Base-by-base conservation (phyloP, 495 filamentous ascomycete species). In the Penicillium cinerascens region DNA sequence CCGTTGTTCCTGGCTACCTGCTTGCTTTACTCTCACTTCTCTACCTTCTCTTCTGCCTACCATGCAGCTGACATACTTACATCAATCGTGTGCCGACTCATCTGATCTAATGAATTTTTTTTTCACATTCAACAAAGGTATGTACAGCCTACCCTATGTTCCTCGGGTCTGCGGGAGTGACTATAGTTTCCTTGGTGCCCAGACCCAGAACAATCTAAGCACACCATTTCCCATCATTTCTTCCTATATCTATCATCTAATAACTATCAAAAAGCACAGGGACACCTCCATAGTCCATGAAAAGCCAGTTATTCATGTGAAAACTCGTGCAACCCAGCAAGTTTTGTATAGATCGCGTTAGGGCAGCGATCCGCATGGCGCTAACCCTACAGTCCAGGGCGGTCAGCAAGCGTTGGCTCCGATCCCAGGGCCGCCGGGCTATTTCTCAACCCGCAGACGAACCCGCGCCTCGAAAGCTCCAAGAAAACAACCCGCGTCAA, bases 301-400 rank as follows among this genome's bases (percentile, higher is more conserved):
- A 23, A 6, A 23, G 22, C 22, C 22, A 2, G 6, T 23, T 6
- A 9, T 29, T 8, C 6, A 9, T 9, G 4, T 13, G 29, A 33
- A 33, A 33, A 10, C 11, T 13, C 10, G 29, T 15, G 10, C 1
- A 33, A 10, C 29, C 11, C 3, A 23, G 22, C 3, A 13, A 33
- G 29, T 33, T 33, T n/a, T 33, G 10, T 33, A 33, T 33, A 33
- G 29, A 33, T 33, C 29, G 11, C 29, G 42, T 64, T 64, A 62
- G 55, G 62, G 59, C 47, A 21, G 51, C 41, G 36, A 37, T 21
- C 53, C 37, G 44, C 47, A 37, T 53, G 54, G 55, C 61, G 44
- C 62, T 65, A 63, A 65, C 54, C 52, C 59, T 62, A 59, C 49
- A 20, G 6, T 10, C 35, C 38, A 63, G 62, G 22, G 22, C 42